These are phyloP conservation scores for Trichosporon ovoides DNA, from an alignment of 1,284 basidiomycete species.

Conservation along the genomic window DNA sequence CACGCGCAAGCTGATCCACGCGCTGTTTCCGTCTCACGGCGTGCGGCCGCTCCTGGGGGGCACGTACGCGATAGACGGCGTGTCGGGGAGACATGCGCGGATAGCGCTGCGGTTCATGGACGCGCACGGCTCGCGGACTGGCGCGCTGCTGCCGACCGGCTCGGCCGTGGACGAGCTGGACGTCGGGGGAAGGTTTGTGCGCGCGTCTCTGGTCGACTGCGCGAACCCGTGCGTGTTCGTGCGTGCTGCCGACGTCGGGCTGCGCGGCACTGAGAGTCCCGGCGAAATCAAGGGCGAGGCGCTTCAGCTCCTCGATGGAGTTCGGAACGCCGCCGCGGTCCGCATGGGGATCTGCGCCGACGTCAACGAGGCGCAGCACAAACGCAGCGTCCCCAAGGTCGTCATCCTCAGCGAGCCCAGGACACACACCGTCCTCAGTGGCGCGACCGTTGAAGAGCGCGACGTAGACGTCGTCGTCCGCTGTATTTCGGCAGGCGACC, in stretches of 20 bases:
- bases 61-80: constrained; percentile 57
- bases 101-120: constrained; percentile 63
- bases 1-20: constrained; percentile 18
- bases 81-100: constrained; percentile 59
- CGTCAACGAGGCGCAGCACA: constrained; percentile 51
- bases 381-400: constrained; percentile 59
- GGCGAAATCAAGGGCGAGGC: not conserved
- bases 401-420: constrained; percentile 54
- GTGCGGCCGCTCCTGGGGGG: constrained; percentile 58
- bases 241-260: constrained; percentile 50
- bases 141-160: constrained; percentile 63
- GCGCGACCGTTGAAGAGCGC: constrained; percentile 27
- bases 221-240: constrained; percentile 69
- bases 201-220: constrained; percentile 61
- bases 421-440: constrained; percentile 18
- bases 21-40: constrained; percentile 15
- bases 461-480: constrained; percentile 57
- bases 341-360: constrained; percentile 61
- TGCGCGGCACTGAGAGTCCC: not conserved
- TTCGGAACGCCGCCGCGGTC: constrained; percentile 57
- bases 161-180: constrained; percentile 52
- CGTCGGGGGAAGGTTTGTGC: constrained; percentile 42
- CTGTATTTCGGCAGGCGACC: constrained; percentile 65
- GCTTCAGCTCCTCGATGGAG: constrained; percentile 6
- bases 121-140: constrained; percentile 64